Conservation (phyloP, 306 rosid species). For the Geum urbanum region DNA sequence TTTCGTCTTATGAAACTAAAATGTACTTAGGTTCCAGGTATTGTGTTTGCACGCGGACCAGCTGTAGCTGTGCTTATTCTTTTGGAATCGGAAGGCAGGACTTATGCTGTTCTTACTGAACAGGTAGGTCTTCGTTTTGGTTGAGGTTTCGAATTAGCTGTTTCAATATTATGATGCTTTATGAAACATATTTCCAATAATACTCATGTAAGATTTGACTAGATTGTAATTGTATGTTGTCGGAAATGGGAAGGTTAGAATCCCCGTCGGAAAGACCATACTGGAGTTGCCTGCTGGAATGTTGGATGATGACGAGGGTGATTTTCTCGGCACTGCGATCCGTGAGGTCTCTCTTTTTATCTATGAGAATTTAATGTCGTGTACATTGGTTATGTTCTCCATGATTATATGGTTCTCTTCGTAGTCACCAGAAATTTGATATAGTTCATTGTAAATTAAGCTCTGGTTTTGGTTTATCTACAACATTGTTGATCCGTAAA, state of each 20-base stretch:
- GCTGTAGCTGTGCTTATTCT: conserved; percentile 83
- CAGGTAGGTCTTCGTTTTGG: conserved; percentile 49
- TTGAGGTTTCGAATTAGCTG: neutral
- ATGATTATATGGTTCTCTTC: too few relatives aligned
- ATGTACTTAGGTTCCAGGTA: conserved; percentile 77
- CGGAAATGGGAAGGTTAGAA: conserved; percentile 54
- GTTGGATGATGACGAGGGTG: conserved; percentile 80
- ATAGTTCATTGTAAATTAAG: conserved; percentile 4
- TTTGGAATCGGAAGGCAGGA: conserved; percentile 71
- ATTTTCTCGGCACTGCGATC: conserved; percentile 84
- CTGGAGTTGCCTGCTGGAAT: conserved; percentile 98
- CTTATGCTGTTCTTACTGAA: conserved; percentile 83
- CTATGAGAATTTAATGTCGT: conserved; percentile 2
- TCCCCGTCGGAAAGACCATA: conserved; percentile 70
- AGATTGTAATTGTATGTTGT: neutral
- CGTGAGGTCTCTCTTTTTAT: conserved; percentile 60
- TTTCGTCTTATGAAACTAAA: conserved; percentile 33
- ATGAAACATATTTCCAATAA: too few relatives aligned
- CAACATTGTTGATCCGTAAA: neutral
- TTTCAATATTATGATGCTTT: neutral
- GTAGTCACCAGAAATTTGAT: conserved; percentile 9
- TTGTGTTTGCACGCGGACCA: conserved; percentile 94
- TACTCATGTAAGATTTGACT: too few relatives aligned
- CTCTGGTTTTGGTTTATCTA: neutral
- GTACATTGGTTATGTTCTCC: conserved; percentile 4